Evolutionary conservation across 2,329 filamentous ascomycete genomes (phyloP), one percentile per base, ranked within the genome.

Genomic region (Pseudogymnoascus sp.): DNA sequence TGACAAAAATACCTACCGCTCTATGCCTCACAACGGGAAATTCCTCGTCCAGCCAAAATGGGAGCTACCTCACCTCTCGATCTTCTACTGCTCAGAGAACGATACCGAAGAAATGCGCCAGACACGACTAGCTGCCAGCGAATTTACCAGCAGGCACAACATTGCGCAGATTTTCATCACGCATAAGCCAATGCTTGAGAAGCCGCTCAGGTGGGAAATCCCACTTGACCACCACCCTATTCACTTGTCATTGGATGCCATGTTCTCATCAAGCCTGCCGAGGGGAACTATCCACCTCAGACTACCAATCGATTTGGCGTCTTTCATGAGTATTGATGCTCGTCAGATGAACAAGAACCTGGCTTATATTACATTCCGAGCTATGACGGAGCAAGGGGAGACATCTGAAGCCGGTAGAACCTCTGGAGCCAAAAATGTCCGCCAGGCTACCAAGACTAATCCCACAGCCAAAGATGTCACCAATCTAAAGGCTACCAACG

Each of bases 281-380:
- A 61, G 59, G 5, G 37, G 33, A 61, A 42, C 37, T 38, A 14
- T 74, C 73, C 19, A 69, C 61, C 74, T 75, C 62, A 74, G 78
- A 40, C 70, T 81, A 14, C 80, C 80, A 6, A 78, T 82, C 62
- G 80, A 82, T 66, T 70, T 81, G 16, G 69, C 70, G 2, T 80
- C 79, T 10, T 82, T 82, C 66, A 72, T 79, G 63, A 79, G 79
- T 64, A 78, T 82, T 64, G 80, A 82, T 67, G 76, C 78, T 29
- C 75, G 80, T 59, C 80, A 82, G 70, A 79, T 82, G 76, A 82
- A 82, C 68, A 75, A 61, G 33, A 61, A 38, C 6, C 11, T 37
- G 59, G 59, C 59, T 40, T 61, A 42, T 61, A 40, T 61, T 19
- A 61, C 50, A 56, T 56, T 33, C 26, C 50, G 29, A n/a, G 50